Conservation (phyloP, 768 basidiomycete genomes). For the Gelatoporia subvermispora region DNA sequence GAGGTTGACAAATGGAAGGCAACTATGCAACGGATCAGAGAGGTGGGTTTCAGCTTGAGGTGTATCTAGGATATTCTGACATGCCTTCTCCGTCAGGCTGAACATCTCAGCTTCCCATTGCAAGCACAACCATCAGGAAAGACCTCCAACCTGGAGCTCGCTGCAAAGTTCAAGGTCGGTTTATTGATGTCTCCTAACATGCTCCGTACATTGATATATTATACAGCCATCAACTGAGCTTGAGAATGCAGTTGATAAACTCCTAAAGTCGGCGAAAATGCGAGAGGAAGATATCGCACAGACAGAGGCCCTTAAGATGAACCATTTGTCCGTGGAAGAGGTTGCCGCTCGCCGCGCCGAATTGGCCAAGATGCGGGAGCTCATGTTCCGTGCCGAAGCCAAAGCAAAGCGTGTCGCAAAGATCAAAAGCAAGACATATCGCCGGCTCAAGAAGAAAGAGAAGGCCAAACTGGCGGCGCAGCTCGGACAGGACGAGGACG, state of each 20-base stretch:
- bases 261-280: slow-evolving; percentile 78
- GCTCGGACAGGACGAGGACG: slow-evolving; percentile 49
- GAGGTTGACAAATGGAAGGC: slow-evolving; percentile 93
- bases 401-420: slow-evolving; percentile 88
- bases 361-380: slow-evolving; percentile 83
- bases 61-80: no score
- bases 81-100: slow-evolving; percentile 47
- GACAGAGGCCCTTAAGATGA: slow-evolving; percentile 80
- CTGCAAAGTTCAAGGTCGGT: slow-evolving; percentile 79
- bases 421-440: slow-evolving; percentile 94
- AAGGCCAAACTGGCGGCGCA: slow-evolving; percentile 51
- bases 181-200: neutral
- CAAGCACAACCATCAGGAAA: slow-evolving; percentile 55
- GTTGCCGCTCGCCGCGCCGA: slow-evolving; percentile 76
- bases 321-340: slow-evolving; percentile 81
- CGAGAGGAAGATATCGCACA: slow-evolving; percentile 74
- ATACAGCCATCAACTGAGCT: slow-evolving; percentile 75
- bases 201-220: neutral
- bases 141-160: slow-evolving; percentile 69
- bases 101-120: slow-evolving; percentile 82
- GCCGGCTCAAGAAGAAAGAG: slow-evolving; percentile 78
- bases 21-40: slow-evolving; percentile 88
- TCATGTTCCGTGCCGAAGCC: slow-evolving; percentile 88
- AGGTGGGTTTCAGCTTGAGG: slow-evolving; percentile 58
- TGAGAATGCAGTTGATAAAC: slow-evolving; percentile 77